Base-by-base conservation (phyloP, 192 early-diverging fungal species). In the Linnemannia hyalina region DNA sequence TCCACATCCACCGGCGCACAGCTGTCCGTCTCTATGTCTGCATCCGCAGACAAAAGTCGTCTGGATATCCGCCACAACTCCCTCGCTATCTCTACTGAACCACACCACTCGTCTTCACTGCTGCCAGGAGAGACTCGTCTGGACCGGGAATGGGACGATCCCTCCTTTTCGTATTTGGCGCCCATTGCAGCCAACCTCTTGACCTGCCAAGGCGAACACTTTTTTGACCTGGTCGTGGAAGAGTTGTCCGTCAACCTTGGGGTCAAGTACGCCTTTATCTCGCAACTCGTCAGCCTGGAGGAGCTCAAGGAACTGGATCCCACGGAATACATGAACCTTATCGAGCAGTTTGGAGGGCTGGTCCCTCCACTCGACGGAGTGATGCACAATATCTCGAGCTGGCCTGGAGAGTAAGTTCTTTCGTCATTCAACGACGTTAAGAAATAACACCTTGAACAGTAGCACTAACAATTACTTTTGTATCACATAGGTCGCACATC, bases 281-380 rank as follows among this genome's bases (percentile, higher is more conserved):
- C 84, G 8, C 84, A 86, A 60, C 73, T 86, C 1, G 84, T 86
- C 20, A 86, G 79, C 41, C 54, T 86, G 52, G 84, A 86, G 0
- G 84, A 86, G 41, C 84, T 86, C 75, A 86, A 86, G 72, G 84
- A 86, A 47, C 44, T 86, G 70, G 84, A 86, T 44, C 84, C 84
- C 0, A 76, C 84, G 40, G 84, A 86, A 68, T 86, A 86, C 42
- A 70, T 73, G 71, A 86, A 78, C 54, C 29, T 86, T 65, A 81
- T 86, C 20, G 84, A 86, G 1, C 84, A 81, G 36, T 86, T 86
- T 78, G 79, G 76, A 18, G 84, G 84, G 20, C 41, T 81, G 5
- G 69, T 86, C 13, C 84, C 84, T 41, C 84, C 79, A 1, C 54
- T 86, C 26, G 84, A 86, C 38, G 84, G 84, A 22, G 84, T 86